Base-by-base conservation (phyloP, 345 rosid species). In the Salix koriyanagi region DNA sequence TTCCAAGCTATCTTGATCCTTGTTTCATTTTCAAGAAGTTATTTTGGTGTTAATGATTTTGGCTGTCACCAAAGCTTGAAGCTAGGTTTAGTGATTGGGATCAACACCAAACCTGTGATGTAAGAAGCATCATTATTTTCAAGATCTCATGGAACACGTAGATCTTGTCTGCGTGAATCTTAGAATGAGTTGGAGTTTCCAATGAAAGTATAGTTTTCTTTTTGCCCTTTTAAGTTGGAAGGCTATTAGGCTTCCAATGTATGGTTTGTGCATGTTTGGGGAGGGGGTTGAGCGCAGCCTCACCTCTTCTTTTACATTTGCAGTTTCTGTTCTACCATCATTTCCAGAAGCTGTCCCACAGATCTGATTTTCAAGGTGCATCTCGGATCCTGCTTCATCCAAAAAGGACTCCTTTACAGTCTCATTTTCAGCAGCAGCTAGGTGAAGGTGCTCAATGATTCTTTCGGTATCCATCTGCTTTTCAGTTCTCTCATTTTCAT, bases 281-380 rank as follows among this genome's bases (percentile, higher is more conserved):
- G 52, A 34, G 58, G 62, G 65, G 14, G 61, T 18, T 34, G 44
- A 25, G 54, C 70, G 66, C 77, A 65, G 15, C 11, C 87, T 83
- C 60, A 92, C 97, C 91, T 88, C 71, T 44, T 84, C 23, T 26
- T 34, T 73, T 16, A 37, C 44, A 39, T 78, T 48, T 73, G 32
- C 30, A 34, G 77, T 79, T 56, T 82, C 83, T 75, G 75, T 65
- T 12, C 13, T 71, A 78, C 48, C 48, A 44, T 74, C 77, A 48
- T 21, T 82, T 73, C 52, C 73, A 46, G 71, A 77, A 70, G 64
- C 74, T 58, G 56, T 73, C 64, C 75, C 74, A 12, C 58, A 60
- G 18, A 64, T 75, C 25, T 2, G 77, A 70, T 42, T 64, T 75
- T 44, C 71, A 15, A 69, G 48, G 61, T 72, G 28, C 52, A 68